Evolutionary conservation across 225 moss, liverwort and hornwort species (phyloP).

Genomic region (Ulota crispa): DNA sequence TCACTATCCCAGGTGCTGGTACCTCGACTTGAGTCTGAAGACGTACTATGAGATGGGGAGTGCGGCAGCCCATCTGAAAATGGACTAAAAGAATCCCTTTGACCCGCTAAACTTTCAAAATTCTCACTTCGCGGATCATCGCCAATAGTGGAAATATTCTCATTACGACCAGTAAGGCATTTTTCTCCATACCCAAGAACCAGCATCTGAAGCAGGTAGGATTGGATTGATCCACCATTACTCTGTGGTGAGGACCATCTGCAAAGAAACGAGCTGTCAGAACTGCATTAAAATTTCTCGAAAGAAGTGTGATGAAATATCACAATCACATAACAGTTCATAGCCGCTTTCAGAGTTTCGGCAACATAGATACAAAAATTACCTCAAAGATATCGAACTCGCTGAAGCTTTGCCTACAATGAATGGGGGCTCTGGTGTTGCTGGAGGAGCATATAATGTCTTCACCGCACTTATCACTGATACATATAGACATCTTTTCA

Average conservation of each 20-base stretch:
- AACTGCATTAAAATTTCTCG: neutral
- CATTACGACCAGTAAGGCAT: constrained; percentile 26
- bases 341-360: neutral
- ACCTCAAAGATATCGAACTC: constrained; percentile 42
- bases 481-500: neutral
- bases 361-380: neutral
- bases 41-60: constrained; percentile 49
- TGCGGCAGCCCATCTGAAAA: constrained; percentile 38
- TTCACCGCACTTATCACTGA: constrained; percentile 30
- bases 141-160: constrained; percentile 17
- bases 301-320: neutral
- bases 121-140: constrained; percentile 26
- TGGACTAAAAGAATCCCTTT: constrained; percentile 32
- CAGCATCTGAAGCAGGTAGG: constrained; percentile 44
- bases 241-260: constrained; percentile 46
- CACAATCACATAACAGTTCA: constrained; percentile 8
- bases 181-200: constrained; percentile 48
- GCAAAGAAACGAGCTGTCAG: constrained; percentile 5
- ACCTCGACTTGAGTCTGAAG: constrained; percentile 49
- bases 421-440: constrained; percentile 38
- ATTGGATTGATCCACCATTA: constrained; percentile 42
- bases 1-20: constrained; percentile 55
- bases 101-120: constrained; percentile 19
- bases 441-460: constrained; percentile 41
- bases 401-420: constrained; percentile 30